These are phyloP conservation scores for Ganoderma leucocontextum DNA, from an alignment of 1,284 basidiomycete species.

Conservation along the genomic window DNA sequence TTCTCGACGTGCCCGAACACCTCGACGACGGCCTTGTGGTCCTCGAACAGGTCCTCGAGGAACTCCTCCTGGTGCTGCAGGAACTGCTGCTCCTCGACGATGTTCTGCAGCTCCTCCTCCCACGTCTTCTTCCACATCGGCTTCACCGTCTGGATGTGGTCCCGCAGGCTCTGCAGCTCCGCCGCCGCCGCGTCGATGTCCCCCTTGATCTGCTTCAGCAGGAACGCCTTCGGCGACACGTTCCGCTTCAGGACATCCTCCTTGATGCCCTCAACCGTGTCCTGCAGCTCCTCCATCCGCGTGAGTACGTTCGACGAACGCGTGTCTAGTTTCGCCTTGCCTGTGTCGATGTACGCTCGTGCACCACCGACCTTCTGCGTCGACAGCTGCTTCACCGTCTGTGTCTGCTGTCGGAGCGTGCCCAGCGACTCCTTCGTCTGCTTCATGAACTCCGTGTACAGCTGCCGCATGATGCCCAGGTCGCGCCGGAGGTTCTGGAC, in stretches of 20 bases:
- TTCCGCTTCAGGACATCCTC: constrained; percentile 93
- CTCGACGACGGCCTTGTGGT: constrained; percentile 87
- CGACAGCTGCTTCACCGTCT: constrained; percentile 87
- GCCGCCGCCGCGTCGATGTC: constrained; percentile 77
- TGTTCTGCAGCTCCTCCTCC: constrained; percentile 95
- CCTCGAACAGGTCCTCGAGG: constrained; percentile 87
- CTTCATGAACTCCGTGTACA: constrained; percentile 93
- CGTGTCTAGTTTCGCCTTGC: constrained; percentile 89
- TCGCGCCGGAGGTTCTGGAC: constrained; percentile 94
- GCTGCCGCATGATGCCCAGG: constrained; percentile 91
- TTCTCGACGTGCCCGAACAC: constrained; percentile 90
- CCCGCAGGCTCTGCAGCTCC: constrained; percentile 82
- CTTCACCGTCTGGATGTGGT: constrained; percentile 90
- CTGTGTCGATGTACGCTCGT: constrained; percentile 89
- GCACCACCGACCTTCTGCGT: constrained; percentile 86
- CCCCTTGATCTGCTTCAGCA: constrained; percentile 78
- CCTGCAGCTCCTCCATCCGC: constrained; percentile 93
- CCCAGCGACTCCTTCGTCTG: constrained; percentile 89
- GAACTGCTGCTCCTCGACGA: constrained; percentile 97
- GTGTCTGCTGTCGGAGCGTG: constrained; percentile 83
- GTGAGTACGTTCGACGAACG: constrained; percentile 92
- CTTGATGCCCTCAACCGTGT: constrained; percentile 90
- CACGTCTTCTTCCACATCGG: constrained; percentile 99
- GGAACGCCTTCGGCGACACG: constrained; percentile 81
- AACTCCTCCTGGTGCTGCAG: constrained; percentile 93